A percentile compares a stretch with the other conserved stretches of the same genome.
phyloP scores from a whole-genome alignment of 345 rosid species.

The Camelina neglecta region DNA sequence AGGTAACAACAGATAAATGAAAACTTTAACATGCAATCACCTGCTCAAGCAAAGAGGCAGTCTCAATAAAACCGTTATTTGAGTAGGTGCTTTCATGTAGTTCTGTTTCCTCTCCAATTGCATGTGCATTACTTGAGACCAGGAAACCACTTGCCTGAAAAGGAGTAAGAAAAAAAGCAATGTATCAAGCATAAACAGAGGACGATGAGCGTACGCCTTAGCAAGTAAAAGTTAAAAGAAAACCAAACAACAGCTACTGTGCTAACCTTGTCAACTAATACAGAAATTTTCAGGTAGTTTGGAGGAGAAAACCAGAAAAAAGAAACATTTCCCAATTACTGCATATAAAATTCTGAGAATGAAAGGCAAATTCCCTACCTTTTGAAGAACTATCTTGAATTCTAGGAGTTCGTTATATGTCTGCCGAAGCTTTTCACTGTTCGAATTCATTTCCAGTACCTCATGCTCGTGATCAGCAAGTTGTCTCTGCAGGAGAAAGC shows the following conservation, averaged over 20 bases:
- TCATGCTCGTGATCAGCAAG: constrained; percentile 92
- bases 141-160: constrained; percentile 86
- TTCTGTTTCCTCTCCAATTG: constrained; percentile 70
- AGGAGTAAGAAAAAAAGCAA: constrained; percentile 1
- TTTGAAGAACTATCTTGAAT: constrained; percentile 88
- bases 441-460: constrained; percentile 90
- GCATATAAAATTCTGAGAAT: constrained; percentile 12
- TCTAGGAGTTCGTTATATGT: constrained; percentile 90
- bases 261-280: neutral
- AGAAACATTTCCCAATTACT: constrained; percentile 8
- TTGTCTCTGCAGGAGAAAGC: constrained; percentile 60
- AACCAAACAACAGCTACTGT: constrained; percentile 11
- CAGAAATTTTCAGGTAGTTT: neutral
- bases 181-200: constrained; percentile 20
- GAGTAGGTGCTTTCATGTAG: constrained; percentile 72
- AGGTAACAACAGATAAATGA: constrained; percentile 32
- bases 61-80: constrained; percentile 55
- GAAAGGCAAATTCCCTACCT: constrained; percentile 55
- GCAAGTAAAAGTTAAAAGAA: neutral
- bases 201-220: constrained; percentile 16
- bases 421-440: constrained; percentile 87
- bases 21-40: constrained; percentile 48
- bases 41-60: constrained; percentile 79
- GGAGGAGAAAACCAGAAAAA: neutral
- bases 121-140: constrained; percentile 71